Conservation (phyloP, 1,284 basidiomycete genomes). For the Afroboletus lepidellus region DNA sequence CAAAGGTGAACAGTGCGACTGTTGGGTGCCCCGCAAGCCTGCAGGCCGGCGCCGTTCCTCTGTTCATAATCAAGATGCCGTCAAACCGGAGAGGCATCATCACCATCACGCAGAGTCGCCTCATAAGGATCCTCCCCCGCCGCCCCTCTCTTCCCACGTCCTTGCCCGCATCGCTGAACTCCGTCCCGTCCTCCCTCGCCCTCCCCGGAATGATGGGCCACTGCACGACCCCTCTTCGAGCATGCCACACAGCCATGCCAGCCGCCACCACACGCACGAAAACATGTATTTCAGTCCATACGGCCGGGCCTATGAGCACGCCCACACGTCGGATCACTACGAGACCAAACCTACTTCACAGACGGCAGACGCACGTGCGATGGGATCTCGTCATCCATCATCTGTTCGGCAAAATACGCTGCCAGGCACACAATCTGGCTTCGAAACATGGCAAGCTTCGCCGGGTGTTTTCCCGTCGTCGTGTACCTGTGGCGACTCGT, state of each 20-base stretch:
- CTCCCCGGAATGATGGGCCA: conserved; percentile 35
- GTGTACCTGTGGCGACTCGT: conserved; percentile 54
- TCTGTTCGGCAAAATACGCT: conserved; percentile 14
- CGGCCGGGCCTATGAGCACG: conserved; percentile 54
- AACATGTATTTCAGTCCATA: conserved; percentile 57
- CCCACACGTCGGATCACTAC: conserved; percentile 34
- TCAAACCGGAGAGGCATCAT: conserved; percentile 27
- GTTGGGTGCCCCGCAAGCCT: conserved; percentile 48
- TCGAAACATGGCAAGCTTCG: conserved; percentile 28
- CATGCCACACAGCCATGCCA: conserved; percentile 36
- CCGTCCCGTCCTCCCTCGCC: conserved; percentile 55
- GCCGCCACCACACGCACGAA: conserved; percentile 45
- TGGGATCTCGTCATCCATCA: conserved; percentile 18
- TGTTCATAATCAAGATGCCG: conserved; percentile 29
- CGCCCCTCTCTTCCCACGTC: conserved; percentile 39
- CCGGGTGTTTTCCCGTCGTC: conserved; percentile 33
- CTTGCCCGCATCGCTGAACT: conserved; percentile 55
- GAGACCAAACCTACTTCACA: conserved; percentile 23
- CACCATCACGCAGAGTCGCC: conserved; percentile 17
- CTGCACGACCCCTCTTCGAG: conserved; percentile 43
- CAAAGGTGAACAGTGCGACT: conserved; percentile 49
- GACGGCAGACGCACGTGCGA: conserved; percentile 20
- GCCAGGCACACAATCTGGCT: conserved; percentile 16
- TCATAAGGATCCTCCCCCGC: conserved; percentile 16
- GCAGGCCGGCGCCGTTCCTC: conserved; percentile 33